Base-by-base conservation (phyloP, 495 filamentous ascomycete species). In the Apodospora peruviana region DNA sequence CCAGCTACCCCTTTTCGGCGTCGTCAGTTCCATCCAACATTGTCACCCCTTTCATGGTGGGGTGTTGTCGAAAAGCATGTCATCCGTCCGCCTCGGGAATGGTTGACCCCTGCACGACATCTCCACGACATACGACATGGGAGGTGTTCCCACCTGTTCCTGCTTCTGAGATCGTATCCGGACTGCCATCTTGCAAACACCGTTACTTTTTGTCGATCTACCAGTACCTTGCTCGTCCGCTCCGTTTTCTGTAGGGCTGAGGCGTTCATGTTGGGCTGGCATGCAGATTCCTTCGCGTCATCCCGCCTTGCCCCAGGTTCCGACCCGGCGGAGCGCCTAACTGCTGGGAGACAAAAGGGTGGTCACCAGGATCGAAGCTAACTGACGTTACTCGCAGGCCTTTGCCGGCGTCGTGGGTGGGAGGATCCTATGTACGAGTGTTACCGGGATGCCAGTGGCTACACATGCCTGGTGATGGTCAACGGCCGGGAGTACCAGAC, bases 401-500 rank as follows among this genome's bases (percentile, higher is more conserved):
- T 98, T 67, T 98, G 93, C 76, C 85, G 84, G 65, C 91, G 93
- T 61, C 91, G 93, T 67, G 86, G 86, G 68, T 98, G 93, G 93
- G 84, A 84, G 57, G 89, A 96, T 66, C 93, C 93, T 55, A 76
- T 81, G 61, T 98, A 94, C 77, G 86, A 93, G 72, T 81, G 82
- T 60, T 91, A 86, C 77, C 73, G 74, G 49, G 77, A 79, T 51
- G 66, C 75, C 47, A 76, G 74, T 58, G 93, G 93, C 52, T 95
- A 83, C 70, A 85, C 82, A 29, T 98, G 93, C 80, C 85, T 86
- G 20, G 93, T 95, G 24, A 81, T 91, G 58, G 93, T 98, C 67
- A 96, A 98, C 71, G 91, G 91, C 59, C 84, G 93, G 63, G 88
- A 96, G 70, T 98, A 97, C 77, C 85, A 90, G 64, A 94, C 90